Evolutionary conservation across 768 basidiomycete genomes (phyloP).

Genomic region (Kwoniella pini): DNA sequence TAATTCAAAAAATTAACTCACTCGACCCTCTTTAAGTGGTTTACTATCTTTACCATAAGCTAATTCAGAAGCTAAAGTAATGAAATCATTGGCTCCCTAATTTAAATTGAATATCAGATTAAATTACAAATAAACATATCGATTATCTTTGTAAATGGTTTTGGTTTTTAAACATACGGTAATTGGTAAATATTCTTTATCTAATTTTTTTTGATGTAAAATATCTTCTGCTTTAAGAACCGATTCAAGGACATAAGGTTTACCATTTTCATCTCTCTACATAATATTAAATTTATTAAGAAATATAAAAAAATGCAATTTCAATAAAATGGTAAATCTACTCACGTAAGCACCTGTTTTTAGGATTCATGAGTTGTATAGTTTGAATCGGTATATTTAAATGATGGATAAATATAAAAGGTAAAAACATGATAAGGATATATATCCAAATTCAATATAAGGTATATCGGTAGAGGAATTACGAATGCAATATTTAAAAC

Average conservation of each 20-base stretch:
- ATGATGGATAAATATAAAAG: background rate
- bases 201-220: slow-evolving; percentile 65
- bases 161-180: too few species aligned
- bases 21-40: slow-evolving; percentile 65
- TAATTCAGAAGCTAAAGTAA: slow-evolving; percentile 77
- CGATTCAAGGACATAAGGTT: slow-evolving; percentile 86
- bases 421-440: background rate
- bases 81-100: slow-evolving; percentile 75
- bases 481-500: too few species aligned
- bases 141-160: too few species aligned
- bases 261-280: slow-evolving; percentile 83
- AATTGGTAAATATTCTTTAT: slow-evolving; percentile 98
- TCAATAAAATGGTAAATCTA: too few species aligned
- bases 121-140: too few species aligned
- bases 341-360: slow-evolving; percentile 47
- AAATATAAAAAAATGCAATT: too few species aligned
- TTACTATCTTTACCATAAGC: slow-evolving; percentile 78
- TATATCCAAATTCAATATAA: too few species aligned
- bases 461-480: too few species aligned
- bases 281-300: too few species aligned
- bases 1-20: slow-evolving; percentile 59
- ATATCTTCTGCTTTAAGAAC: slow-evolving; percentile 77
- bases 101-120: background rate
- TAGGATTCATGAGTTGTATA: too few species aligned
- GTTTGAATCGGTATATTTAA: too few species aligned